phyloP scores from a whole-genome alignment of 208 protist species.

The Wallacemonas sp. region DNA sequence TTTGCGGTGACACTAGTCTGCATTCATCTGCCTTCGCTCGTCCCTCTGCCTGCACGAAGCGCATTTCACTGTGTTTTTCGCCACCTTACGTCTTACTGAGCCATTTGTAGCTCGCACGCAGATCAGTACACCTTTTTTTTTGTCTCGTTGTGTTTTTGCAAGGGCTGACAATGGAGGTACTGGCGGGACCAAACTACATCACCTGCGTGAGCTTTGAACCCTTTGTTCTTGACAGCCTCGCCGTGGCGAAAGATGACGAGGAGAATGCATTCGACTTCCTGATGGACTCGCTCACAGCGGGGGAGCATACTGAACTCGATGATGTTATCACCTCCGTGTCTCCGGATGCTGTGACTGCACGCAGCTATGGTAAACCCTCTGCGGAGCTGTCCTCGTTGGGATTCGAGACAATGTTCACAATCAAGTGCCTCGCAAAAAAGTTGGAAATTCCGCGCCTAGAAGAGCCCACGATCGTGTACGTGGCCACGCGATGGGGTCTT shows the following conservation, averaged over 20 bases:
- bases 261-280: neutral
- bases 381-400: constrained; percentile 7
- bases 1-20: no score
- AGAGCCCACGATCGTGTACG: constrained; percentile 1
- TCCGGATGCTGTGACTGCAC: neutral
- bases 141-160: no score
- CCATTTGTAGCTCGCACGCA: no score
- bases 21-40: no score
- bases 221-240: neutral
- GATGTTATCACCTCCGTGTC: neutral
- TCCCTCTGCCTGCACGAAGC: no score
- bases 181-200: neutral
- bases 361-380: neutral
- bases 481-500: constrained; percentile 35
- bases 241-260: neutral
- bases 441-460: neutral
- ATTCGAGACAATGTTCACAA: neutral
- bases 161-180: constrained; percentile 15
- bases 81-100: no score
- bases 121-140: no score
- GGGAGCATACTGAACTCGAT: neutral
- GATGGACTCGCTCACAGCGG: neutral
- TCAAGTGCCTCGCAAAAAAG: constrained; percentile 11
- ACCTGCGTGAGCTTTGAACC: constrained; percentile 9
- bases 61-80: no score